phyloP scores from a whole-genome alignment of 805 yeast species.

The Kockiozyma suomiensis region DNA sequence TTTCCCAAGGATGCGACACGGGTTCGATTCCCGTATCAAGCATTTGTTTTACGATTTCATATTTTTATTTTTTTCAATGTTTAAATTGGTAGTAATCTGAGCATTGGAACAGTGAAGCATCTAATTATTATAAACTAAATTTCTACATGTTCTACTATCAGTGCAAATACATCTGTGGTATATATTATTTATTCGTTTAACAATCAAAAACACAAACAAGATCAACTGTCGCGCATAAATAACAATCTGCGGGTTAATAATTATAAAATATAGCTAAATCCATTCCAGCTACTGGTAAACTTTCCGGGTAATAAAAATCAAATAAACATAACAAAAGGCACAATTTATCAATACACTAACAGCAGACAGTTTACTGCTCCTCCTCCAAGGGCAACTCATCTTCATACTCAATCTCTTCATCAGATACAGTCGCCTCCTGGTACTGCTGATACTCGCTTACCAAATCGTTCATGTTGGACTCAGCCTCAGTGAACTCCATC shows the following conservation, averaged over 20 bases:
- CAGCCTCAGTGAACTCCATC: constrained; percentile 92
- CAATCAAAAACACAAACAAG: background rate
- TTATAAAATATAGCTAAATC: background rate
- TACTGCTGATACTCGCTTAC: constrained; percentile 92
- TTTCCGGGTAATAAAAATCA: constrained; percentile 8
- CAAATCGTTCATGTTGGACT: constrained; percentile 86
- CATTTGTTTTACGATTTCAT: background rate
- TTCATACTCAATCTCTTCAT: constrained; percentile 71
- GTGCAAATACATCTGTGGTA: no score
- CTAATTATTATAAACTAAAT: no score
- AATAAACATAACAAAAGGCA: background rate
- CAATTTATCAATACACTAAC: constrained; percentile 5
- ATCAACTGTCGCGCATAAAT: background rate
- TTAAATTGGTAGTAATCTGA: no score
- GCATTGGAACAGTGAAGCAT: no score
- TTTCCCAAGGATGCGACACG: constrained; percentile 33
- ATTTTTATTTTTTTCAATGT: background rate
- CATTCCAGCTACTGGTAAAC: background rate
- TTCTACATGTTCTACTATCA: no score
- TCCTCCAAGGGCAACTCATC: constrained; percentile 37
- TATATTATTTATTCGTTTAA: background rate
- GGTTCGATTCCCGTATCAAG: constrained; percentile 34
- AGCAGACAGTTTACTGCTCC: constrained; percentile 13
- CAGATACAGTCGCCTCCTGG: constrained; percentile 81
- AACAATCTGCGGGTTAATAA: background rate